Evolutionary conservation across 441 rosid genomes (phyloP).

Genomic region (Capsella rubella): DNA sequence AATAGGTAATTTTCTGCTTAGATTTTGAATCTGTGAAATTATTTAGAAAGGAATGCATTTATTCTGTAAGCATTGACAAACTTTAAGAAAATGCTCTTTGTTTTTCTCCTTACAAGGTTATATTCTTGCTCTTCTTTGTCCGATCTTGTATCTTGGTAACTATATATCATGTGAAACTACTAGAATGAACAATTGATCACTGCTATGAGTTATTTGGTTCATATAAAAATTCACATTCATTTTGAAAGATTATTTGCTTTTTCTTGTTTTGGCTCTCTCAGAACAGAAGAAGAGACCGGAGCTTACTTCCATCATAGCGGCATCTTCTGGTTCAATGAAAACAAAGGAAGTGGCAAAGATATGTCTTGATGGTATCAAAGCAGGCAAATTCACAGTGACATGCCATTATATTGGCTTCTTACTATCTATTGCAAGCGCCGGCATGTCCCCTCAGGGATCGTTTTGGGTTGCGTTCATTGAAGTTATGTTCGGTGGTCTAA

Average conservation of each 20-base stretch:
- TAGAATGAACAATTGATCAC: too few relatives aligned
- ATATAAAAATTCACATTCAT: too few relatives aligned
- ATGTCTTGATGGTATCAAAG: slow-evolving; percentile 69
- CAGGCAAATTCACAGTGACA: slow-evolving; percentile 62
- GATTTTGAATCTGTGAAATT: too few relatives aligned
- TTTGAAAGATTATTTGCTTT: not conserved
- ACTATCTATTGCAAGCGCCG: slow-evolving; percentile 63
- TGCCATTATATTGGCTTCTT: slow-evolving; percentile 72
- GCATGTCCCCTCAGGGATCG: slow-evolving; percentile 84
- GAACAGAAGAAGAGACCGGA: slow-evolving; percentile 68
- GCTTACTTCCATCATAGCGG: slow-evolving; percentile 63
- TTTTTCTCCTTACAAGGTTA: too few relatives aligned
- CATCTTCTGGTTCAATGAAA: slow-evolving; percentile 71
- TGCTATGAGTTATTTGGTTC: too few relatives aligned
- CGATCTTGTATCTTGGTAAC: too few relatives aligned
- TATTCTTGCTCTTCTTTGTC: too few relatives aligned
- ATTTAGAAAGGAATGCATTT: too few relatives aligned
- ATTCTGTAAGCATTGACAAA: too few relatives aligned
- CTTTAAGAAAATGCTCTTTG: too few relatives aligned
- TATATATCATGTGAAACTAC: too few relatives aligned
- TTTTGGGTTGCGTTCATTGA: slow-evolving; percentile 67
- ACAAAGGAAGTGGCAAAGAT: slow-evolving; percentile 74
- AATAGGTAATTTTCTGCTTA: too few relatives aligned
- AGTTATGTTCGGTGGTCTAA: slow-evolving; percentile 52
- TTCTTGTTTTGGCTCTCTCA: slow-evolving; percentile 30